Evolutionary conservation across 2,329 filamentous ascomycete genomes (phyloP), one percentile per base, ranked within the genome.

Genomic region (Calonectria fujianensis): DNA sequence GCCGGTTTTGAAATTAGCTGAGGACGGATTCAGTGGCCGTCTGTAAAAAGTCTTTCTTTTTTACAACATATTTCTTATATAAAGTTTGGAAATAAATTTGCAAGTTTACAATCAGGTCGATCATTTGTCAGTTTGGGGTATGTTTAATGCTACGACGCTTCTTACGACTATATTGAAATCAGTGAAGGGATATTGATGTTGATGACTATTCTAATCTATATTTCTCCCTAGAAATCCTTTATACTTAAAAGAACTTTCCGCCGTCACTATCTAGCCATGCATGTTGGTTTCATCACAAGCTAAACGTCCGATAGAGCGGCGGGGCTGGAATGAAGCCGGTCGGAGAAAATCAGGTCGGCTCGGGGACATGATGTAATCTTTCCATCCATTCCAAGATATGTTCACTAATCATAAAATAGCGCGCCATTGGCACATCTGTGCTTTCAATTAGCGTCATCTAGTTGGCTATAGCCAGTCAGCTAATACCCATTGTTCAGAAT

Each of bases 1-100:
- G 41, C 67, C 67, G 16, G 67, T 69, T 2, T 39, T 69, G 52
- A 69, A 69, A 32, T 4, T 69, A 14, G 67, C 51, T 4, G 67
- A 69, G 52, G 67, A 69, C 31, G 48, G 48, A 39, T 39, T 37
- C 16, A 24, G 48, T 4, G 64, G 64, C 11, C 64, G 64, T 39
- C 18, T 67, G 29, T 67, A 24, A 52, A 52, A 52, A 24, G 24
- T 2, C 5, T 29, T 14, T 57, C 18, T 57, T 20, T 9, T n/a
- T 9, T 3, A 9, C 0, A 35, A n/a, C 13, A 35, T 14, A 3
- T 11, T 18, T 35, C 1, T 35, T 32, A 2, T 24, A 54, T 20
- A 11, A 0, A 3, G 11, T 32, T 11, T 20, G 24, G 41, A 13
- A 48, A 48, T 48, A 48, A 48, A 48, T 48, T 48, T 13, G n/a